These are phyloP conservation scores for Bipolaris cookei DNA, from an alignment of 2,329 filamentous ascomycete genomes.

Conservation along the genomic window DNA sequence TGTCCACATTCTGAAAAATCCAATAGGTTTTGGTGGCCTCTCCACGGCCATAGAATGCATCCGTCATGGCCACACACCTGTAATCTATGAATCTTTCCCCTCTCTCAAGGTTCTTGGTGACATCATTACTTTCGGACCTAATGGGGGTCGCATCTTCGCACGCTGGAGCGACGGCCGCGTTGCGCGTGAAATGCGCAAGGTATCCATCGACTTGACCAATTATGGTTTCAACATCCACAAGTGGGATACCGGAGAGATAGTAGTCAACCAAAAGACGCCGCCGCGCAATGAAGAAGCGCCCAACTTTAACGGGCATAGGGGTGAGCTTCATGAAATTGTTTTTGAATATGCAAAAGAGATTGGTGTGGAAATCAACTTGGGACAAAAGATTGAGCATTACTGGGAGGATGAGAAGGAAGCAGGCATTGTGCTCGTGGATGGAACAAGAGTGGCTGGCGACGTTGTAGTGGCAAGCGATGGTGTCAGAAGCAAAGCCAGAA, in stretches of 20 bases:
- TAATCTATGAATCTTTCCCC: slow-evolving; percentile 64
- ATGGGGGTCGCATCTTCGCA: slow-evolving; percentile 66
- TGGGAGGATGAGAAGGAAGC: slow-evolving; percentile 60
- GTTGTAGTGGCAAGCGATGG: slow-evolving; percentile 61
- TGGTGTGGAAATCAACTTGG: slow-evolving; percentile 62
- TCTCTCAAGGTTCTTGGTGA: slow-evolving; percentile 66
- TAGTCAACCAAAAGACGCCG: slow-evolving; percentile 62
- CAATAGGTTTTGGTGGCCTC: slow-evolving; percentile 65
- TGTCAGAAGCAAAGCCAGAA: slow-evolving; percentile 59
- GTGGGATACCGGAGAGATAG: slow-evolving; percentile 64
- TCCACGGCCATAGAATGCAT: slow-evolving; percentile 69
- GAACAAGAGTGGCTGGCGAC: slow-evolving; percentile 56
- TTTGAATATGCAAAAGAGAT: slow-evolving; percentile 64
- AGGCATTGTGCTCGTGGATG: slow-evolving; percentile 59
- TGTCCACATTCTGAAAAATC: neutral
- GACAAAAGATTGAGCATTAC: slow-evolving; percentile 59
- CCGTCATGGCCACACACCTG: slow-evolving; percentile 65
- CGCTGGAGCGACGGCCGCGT: slow-evolving; percentile 63
- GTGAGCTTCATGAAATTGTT: slow-evolving; percentile 65
- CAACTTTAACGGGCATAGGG: slow-evolving; percentile 66
- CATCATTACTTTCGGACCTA: slow-evolving; percentile 68
- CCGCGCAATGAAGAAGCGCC: slow-evolving; percentile 56
- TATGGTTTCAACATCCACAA: slow-evolving; percentile 69
- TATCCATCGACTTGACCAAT: slow-evolving; percentile 60
- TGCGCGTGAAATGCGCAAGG: slow-evolving; percentile 54